Evolutionary conservation across 2,329 filamentous ascomycete species (phyloP), one percentile per base, ranked within the genome.

Genomic region (Mycocentrospora acerina): DNA sequence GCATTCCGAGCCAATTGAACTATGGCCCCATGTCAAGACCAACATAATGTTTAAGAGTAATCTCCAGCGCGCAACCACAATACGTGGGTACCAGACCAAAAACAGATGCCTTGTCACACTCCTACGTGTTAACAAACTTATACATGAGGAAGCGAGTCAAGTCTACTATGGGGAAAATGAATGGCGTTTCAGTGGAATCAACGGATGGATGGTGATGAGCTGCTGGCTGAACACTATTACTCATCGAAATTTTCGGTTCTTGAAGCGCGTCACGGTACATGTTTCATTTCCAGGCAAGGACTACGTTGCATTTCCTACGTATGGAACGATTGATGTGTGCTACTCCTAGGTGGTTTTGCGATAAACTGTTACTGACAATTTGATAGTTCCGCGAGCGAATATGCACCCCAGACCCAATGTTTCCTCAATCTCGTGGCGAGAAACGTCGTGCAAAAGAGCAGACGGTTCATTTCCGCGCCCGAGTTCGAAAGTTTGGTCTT

Each of bases 181-280:
- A n/a, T 48, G 44, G 32, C 33, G 45, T 12, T 48, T 48, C 42
- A 34, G 33, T 12, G 45, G 34, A 4, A 45, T 45, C 31, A 48
- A 48, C 28, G 41, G 41, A 2, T 37, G 27, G 37, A 45, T 48
- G 35, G 34, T 42, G 4, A 19, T 27, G 11, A 27, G 32, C 14
- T 27, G 24, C 24, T 35, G 24, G 32, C 17, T 37, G 16, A 11
- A 37, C 16, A 30, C 34, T 8, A 18, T 37, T 15, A 10, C 7
- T 12, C n/a, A 6, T 3, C 10, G 4, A n/a, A 14, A 37, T 16
- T 29, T 16, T n/a, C 19, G 9, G 18, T 37, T 11, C 15, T 4
- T 37, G 24, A 37, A 24, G 22, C 4, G 24, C 16, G 19, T 37
- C 18, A 24, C n/a, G 24, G 6, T 37, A 12, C 34, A 37, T 16